Base-by-base conservation (phyloP, 73 alveolate species). In the Uronychia setigera region DNA sequence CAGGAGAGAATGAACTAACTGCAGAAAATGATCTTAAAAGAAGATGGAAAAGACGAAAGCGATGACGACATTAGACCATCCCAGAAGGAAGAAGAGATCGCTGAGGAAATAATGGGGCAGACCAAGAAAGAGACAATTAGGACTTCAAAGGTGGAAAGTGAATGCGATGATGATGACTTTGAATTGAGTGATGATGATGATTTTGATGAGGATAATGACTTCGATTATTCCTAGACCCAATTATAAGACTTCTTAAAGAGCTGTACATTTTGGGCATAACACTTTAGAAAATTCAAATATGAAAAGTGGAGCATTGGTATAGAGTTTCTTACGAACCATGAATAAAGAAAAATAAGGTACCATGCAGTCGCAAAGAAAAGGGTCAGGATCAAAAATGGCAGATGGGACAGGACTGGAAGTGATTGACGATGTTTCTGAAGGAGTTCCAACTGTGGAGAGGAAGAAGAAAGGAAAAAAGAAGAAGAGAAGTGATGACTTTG, bases 141-240 rank as follows among this genome's bases (percentile, higher is more conserved):
- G 11, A 67, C 19, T 67, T 13, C 79, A 67, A 13, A 26, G 29
- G 32, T 67, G 30, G 32, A 28, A 26, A 26, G 34, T 5, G 79
- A 67, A 76, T 1, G 1, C 26, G 80, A 83, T 14, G 88, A 79
- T 26, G 92, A 79, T 79, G 83, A 83, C 19, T n/a, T 74, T 25
- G 91, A 59, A 11, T 33, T 83, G 26, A 1, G 33, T 1, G 67
- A 74, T 0, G 30, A 74, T 28, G 80, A 13, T 1, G 77, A 32
- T 1, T 84, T 28, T 29, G 86, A 60, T 80, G 93, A 80, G 5
- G 93, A 87, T 30, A 60, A 80, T 0, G 93, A 87, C 76, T 87
- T 87, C 28, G 85, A 80, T 60, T 87, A 87, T 31, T 80, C 93
- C 26, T 58, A 87, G 81, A 87, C 88, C 74, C 83, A 87, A 33